Base-by-base conservation (phyloP, 1,284 basidiomycete genomes). In the Naganishia sp. region DNA sequence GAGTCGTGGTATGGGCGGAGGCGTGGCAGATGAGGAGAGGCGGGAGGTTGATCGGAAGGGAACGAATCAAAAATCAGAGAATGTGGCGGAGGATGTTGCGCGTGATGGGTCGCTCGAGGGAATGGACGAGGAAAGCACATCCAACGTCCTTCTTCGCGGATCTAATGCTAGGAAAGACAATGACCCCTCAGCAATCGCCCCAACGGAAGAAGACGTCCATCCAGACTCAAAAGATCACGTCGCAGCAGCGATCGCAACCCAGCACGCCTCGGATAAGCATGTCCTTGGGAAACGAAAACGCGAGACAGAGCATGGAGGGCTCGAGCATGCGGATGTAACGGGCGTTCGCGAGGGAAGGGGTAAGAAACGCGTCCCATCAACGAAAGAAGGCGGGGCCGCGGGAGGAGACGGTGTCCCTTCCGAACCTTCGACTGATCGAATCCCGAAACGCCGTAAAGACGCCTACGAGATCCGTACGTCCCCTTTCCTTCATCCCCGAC, bases 381-480 rank as follows among this genome's bases (percentile, higher is more conserved):
- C 28, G 2, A 33, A 15, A 15, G 65, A 66, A 25, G 65, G 65
- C 15, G 65, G 65, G 9, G 65, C 43, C 3, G 65, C 67, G 16
- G 63, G 57, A 9, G 36, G 21, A 2, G 45, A 49, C 33, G 66
- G 61, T 9, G 28, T 18, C 5, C 28, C 28, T 28, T 28, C 28
- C 5, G 28, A 28, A 28, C 5, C 28, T 28, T 28, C 28, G 5
- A 28, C 18, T 5, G 59, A 21, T 13, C 9, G 48, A 21, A n/a
- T 42, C 10, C 44, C 31, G 6, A 68, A 68, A 45, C 33, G 43
- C 23, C 49, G 60, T 9, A 68, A 65, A 44, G 53, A 64, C 31
- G 63, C 67, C 13, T 68, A 68, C 43, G 66, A 66, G 54, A 21
- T 64, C 73, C 75, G 59, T 61, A 25, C 42, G 59, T 52, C 31